Evolutionary conservation across 306 rosid genomes (phyloP), one percentile per base, ranked within the genome.

Genomic region (Prunus padus): DNA sequence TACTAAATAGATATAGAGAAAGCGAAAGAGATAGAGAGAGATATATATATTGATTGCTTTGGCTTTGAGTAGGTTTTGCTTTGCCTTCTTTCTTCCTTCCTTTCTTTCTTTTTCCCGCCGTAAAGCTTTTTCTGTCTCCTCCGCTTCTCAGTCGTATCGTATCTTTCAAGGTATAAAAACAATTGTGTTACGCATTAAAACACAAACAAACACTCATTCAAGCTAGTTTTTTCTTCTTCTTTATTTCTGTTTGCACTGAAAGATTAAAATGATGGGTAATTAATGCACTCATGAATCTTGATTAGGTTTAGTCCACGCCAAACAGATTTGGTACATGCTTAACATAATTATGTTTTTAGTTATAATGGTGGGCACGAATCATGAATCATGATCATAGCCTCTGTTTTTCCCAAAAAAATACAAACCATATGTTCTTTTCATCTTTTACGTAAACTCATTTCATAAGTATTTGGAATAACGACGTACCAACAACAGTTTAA

Each of bases 81-180:
- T 80, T 76, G 73, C 82, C 74, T 80, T 80, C 67, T 60, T 62
- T 22, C 20, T 62, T 22, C 20, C 62, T 15, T 46, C 47, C 78
- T 75, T 75, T 64, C 80, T 84, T 82, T 55, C 26, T 62, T 78
- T 81, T 84, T 81, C 85, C 85, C 88, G 85, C 88, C 85, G 85
- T 78, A 74, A 37, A 77, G 80, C 70, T 4, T 26, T 60, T 76
- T 12, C 72, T 33, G 66, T 76, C 52, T 76, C 28, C 52, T 80
- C 40, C 37, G 72, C 63, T 74, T 45, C 50, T 37, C 76, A 22
- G 22, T 28, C 56, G 19, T 14, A 37, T 66, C 69, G 79, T 80
- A n/a, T 70, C 80, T 69, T 72, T 66, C 72, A 77, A 69, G 72
- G 77, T 37, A 18, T 28, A 30, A 15, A 10, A 33, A 33, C 16